Base-by-base conservation (phyloP, 805 yeast genomes). In the Pichia insulana region DNA sequence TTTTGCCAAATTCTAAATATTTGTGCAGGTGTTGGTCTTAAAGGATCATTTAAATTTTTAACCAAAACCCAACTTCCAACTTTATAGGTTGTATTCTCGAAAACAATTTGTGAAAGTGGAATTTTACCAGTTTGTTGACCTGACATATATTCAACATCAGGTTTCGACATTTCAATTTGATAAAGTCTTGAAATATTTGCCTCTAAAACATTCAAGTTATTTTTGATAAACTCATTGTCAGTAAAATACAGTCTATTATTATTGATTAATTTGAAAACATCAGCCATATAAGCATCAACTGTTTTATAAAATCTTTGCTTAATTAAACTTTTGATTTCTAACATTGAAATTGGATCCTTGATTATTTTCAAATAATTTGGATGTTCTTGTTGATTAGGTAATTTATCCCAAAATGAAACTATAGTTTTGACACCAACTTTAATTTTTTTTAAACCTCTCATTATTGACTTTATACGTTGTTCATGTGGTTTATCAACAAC, bases 1-100 rank as follows among this genome's bases (percentile, higher is more conserved):
- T 36, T 39, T 46, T 80, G 77, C 98, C 98, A 92, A 47, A 92
- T 74, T 55, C 96, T 74, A 67, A 90, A 92, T 25, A 92, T 76
- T 63, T 92, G 98, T 13, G 94, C 96, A 30, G 88, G 85, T 17
- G 89, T 89, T 13, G 98, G 97, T 59, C 85, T 84, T 25, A 80
- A 72, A 2, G 83, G 78, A 62, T 90, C 97, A 61, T 88, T 89
- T 16, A 88, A 87, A 58, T 92, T 92, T 50, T 75, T 74, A 43
- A 92, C 70, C 49, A 89, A 74, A 13, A 90, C 86, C 97, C 97
- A 92, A 61, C 89, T 96, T 49, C 98, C 98, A 36, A 92, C 87
- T 49, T 74, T 74, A 64, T 83, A 92, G 5, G 69, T 68, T 50
- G 77, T 79, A 2, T 88, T 92, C 40, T 77, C 80, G 33, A 86